Base-by-base conservation (phyloP, 2,329 filamentous ascomycete genomes). In the Byssochlamys sp. region DNA sequence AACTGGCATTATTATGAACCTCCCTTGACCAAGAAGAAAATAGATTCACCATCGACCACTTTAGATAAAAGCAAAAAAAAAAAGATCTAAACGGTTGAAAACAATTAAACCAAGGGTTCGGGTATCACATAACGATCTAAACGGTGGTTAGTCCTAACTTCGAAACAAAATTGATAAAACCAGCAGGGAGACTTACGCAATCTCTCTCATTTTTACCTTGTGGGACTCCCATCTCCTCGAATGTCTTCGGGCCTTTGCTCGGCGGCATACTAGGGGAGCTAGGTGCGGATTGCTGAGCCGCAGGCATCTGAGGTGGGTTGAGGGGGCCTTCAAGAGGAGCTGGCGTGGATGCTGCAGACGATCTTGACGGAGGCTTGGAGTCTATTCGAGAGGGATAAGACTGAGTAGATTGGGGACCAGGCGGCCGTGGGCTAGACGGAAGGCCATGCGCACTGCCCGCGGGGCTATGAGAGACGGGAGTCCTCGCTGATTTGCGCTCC, bases 151-250 rank as follows among this genome's bases (percentile, higher is more conserved):
- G 65, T 61, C 52, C 11, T 27, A 26, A 24, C 4, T 49, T 49
- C 29, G 45, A 53, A 49, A 31, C 11, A 33, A 53, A 28, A n/a
- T 51, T 14, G 24, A 29, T 28, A 54, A 45, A 33, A n/a, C 48
- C n/a, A 25, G 6, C 7, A 14, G 19, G 28, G 53, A 57, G 25
- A 78, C 82, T 78, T 84, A 96, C 91, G 78, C 92, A 99, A 75
- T 97, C 91, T 63, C 84, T 83, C n/a, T 96, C 89, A 60, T 86
- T 82, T 73, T 94, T 91, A 53, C 81, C 85, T 66, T 86, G 82
- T 5, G 91, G 90, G 65, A 99, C 92, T 45, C 94, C 94, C 94
- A 99, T 99, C 70, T 95, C 91, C 70, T 96, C 92, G 72, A 99
- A 99, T 0, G 94, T 97, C 66, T 94, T 90, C 0, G 94, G 92